A percentile compares a stretch with the other conserved stretches of the same genome.
These are phyloP conservation scores for Solanum raphanifolium DNA, from an alignment of 257 asterid genomes.

Conservation along the genomic window DNA sequence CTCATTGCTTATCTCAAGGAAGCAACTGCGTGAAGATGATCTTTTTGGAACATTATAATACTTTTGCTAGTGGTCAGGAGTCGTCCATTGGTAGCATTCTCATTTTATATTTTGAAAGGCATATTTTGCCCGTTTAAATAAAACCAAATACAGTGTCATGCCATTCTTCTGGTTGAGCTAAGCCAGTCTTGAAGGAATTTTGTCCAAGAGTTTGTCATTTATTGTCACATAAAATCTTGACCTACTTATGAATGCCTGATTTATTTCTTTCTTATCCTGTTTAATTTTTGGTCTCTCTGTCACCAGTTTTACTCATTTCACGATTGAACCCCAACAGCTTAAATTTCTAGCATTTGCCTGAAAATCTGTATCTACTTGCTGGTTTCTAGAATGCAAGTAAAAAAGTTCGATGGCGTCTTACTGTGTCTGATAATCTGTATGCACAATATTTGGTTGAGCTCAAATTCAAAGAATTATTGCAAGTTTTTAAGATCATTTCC, in stretches of 20 bases:
- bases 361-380: not conserved
- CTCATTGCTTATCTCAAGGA: conserved; percentile 78
- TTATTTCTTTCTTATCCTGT: not conserved
- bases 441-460: not conserved
- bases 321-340: not conserved
- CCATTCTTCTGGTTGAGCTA: not conserved
- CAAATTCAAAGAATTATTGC: too few species aligned
- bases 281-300: not conserved
- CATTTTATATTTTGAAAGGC: not conserved
- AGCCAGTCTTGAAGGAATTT: not conserved
- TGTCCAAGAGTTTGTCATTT: not conserved
- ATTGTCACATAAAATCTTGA: not conserved
- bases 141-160: not conserved
- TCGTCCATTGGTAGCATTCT: not conserved
- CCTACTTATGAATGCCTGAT: not conserved
- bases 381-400: not conserved
- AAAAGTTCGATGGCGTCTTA: not conserved
- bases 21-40: conserved; percentile 48
- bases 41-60: not conserved
- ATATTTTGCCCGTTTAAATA: not conserved
- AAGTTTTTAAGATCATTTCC: not conserved
- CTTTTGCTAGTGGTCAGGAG: not conserved
- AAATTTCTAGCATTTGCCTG: not conserved
- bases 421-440: not conserved
- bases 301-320: not conserved